phyloP scores from a whole-genome alignment of 2,329 filamentous ascomycete species.

The Penicillium sp. region DNA sequence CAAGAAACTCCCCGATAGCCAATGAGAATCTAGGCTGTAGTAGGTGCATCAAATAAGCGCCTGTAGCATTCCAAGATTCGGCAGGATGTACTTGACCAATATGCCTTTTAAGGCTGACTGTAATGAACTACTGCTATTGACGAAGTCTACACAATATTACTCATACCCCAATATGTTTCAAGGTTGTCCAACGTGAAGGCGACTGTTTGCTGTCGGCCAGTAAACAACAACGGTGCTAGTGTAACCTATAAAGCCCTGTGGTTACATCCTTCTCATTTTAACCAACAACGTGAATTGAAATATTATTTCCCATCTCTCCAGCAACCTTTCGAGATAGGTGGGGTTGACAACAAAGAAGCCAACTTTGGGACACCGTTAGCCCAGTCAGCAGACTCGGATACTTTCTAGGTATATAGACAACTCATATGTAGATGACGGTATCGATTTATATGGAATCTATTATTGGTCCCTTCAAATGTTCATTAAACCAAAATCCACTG shows the following conservation, averaged over 20 bases:
- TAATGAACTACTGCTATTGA: not conserved
- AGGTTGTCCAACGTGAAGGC: not conserved
- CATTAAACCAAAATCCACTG: not conserved
- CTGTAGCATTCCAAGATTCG: not conserved
- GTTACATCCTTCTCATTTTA: conserved; percentile 6
- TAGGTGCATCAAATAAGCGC: conserved; percentile 1
- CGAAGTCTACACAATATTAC: not conserved
- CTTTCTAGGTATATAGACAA: not conserved
- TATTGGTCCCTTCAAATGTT: not conserved
- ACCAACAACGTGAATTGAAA: not conserved
- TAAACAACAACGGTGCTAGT: conserved; percentile 6
- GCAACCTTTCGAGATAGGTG: conserved; percentile 8
- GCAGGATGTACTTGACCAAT: not conserved
- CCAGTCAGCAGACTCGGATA: conserved; percentile 6
- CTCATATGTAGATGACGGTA: not conserved
- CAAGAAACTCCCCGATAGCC: not conserved
- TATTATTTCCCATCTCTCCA: not conserved
- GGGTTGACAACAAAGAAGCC: conserved; percentile 19
- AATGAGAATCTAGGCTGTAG: not conserved
- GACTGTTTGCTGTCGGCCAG: conserved; percentile 8
- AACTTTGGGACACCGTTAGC: conserved; percentile 11
- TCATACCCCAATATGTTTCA: not conserved
- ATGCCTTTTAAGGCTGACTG: not conserved
- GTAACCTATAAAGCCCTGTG: conserved; percentile 10
- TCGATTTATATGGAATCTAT: not conserved